Evolutionary conservation across 768 basidiomycete species (phyloP), one percentile per base, ranked within the genome.

Genomic region (Trametopsis cervina): DNA sequence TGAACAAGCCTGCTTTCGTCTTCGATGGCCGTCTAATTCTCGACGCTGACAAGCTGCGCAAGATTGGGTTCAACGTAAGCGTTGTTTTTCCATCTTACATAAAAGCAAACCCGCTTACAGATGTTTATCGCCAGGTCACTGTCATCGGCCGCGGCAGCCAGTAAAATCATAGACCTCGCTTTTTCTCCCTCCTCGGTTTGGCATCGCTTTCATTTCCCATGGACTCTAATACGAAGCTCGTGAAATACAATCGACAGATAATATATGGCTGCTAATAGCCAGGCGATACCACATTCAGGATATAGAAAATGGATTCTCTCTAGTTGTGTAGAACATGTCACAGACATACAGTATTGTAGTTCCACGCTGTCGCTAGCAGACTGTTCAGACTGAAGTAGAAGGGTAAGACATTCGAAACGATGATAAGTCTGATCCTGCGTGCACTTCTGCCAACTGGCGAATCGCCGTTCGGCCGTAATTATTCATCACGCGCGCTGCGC

Each of bases 1-100:
- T 97, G 91, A 88, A 85, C 61, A 96, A 98, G 75, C 96, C 96
- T n/a, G 95, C 96, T 4, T 98, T 96, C 62, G 77, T 99, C 54
- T 97, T 97, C 60, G 95, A 98, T 63, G 93, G 93, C 4, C 80
- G 93, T 25, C 71, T 96, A 52, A 75, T 97, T 60, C 75, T 97
- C 38, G 88, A 98, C 61, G 81, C 79, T 9, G 81, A 82, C 43
- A 77, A 80, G 65, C 73, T 98, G 54, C 78, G 77, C 58, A 64
- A 78, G 60, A 96, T 97, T 60, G 95, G 95, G 33, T 98, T 98
- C 82, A 88, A 80, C 67, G 87, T 86, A 17, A 10, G 74, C 66
- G 18, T 2, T 29, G 42, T 54, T 15, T 4, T 36, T 22, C 9
- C 52, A 42, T 26, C 40, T 51, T 22, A 12, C 17, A 24, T 26